Conservation (phyloP, 163 green algal genomes). For the Chlorella variabilis region DNA sequence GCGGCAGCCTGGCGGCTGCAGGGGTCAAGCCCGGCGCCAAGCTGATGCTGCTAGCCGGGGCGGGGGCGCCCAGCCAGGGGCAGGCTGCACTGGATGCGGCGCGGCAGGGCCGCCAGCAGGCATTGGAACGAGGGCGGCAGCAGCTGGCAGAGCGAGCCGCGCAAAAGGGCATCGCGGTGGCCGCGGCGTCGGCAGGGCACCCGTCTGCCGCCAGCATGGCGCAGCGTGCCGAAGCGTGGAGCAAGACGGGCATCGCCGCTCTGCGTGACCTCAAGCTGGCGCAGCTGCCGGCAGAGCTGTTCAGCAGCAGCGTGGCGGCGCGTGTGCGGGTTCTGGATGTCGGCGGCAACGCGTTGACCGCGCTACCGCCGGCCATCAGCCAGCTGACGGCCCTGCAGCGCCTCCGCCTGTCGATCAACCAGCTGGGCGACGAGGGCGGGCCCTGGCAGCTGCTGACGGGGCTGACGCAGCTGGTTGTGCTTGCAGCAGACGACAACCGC, state of each 20-base stretch:
- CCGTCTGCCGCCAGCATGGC: constrained; percentile 6
- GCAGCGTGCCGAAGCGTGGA: constrained; percentile 45
- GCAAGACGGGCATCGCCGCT: constrained; percentile 63
- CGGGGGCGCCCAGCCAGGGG: not conserved
- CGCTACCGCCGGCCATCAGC: constrained; percentile 43
- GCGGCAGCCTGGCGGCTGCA: constrained; percentile 23
- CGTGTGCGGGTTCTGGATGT: constrained; percentile 42
- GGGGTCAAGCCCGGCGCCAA: constrained; percentile 57
- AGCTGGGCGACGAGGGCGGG: constrained; percentile 29
- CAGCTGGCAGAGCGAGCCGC: constrained; percentile 35
- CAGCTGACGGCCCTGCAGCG: constrained; percentile 52
- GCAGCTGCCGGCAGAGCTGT: constrained; percentile 46
- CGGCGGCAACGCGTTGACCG: constrained; percentile 53
- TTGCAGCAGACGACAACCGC: constrained; percentile 48
- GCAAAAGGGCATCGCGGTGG: not conserved
- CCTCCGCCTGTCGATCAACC: constrained; percentile 45
- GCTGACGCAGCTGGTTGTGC: constrained; percentile 32
- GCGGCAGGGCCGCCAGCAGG: constrained; percentile 37
- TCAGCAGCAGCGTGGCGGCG: not conserved
- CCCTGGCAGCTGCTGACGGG: constrained; percentile 16
- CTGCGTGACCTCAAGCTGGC: constrained; percentile 58
- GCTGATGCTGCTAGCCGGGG: constrained; percentile 63
- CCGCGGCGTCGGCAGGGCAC: not conserved
- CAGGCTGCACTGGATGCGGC: constrained; percentile 30
- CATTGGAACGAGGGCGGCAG: constrained; percentile 38